Conservation (phyloP, 176 grass and related monocot species). For the Poa annua region DNA sequence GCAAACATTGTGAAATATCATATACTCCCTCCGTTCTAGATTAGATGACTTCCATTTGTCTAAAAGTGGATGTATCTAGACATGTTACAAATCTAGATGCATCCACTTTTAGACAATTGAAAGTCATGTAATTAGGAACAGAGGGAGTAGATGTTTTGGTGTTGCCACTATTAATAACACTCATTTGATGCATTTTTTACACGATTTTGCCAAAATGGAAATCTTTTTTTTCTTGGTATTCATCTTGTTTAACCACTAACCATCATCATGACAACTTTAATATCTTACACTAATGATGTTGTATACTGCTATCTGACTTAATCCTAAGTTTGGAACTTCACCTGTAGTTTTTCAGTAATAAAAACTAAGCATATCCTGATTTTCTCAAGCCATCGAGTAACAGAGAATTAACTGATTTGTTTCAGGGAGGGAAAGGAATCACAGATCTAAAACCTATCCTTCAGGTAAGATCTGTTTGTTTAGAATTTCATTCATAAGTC, state of each 20-base stretch:
- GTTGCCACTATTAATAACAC: neutral
- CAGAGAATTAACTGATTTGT: constrained; percentile 35
- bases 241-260: neutral
- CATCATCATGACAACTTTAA: neutral
- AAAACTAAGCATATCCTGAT: constrained; percentile 15
- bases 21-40: too few species aligned
- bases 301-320: neutral
- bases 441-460: constrained; percentile 74
- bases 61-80: too few species aligned
- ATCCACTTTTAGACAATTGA: too few species aligned
- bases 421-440: constrained; percentile 90
- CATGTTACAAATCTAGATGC: too few species aligned
- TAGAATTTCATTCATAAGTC: constrained; percentile 5
- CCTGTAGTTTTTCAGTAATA: neutral
- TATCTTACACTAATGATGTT: neutral
- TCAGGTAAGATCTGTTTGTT: constrained; percentile 58
- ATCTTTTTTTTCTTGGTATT: neutral
- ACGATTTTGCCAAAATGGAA: neutral
- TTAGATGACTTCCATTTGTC: too few species aligned
- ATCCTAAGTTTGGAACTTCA: constrained; percentile 12
- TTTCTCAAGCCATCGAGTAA: constrained; percentile 32
- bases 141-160: neutral
- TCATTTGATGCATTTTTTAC: constrained; percentile 2
- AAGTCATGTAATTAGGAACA: too few species aligned
- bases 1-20: too few species aligned